Percentiles rank a stretch among this genome's conserved stretches.
phyloP scores from a whole-genome alignment of 805 yeast species.

The Saturnispora halmiae region DNA sequence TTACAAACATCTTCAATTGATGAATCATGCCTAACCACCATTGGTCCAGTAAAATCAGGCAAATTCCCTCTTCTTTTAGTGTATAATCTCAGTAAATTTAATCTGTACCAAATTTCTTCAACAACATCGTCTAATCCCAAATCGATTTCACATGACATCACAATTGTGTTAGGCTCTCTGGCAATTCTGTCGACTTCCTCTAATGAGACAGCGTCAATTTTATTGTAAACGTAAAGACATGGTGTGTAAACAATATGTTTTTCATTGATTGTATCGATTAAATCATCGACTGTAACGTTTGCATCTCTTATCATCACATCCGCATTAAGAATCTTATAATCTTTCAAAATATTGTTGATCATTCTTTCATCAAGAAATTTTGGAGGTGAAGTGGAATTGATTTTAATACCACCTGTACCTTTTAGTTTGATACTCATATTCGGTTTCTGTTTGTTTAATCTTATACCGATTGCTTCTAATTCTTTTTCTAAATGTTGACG shows the following conservation, averaged over 20 bases:
- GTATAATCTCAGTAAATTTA: slow-evolving; percentile 69
- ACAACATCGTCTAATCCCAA: slow-evolving; percentile 81
- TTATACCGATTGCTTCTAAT: slow-evolving; percentile 86
- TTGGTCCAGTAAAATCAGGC: slow-evolving; percentile 81
- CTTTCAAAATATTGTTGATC: slow-evolving; percentile 67
- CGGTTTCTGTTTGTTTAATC: slow-evolving; percentile 76
- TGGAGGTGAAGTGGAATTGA: slow-evolving; percentile 75
- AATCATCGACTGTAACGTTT: slow-evolving; percentile 82
- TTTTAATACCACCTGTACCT: slow-evolving; percentile 85
- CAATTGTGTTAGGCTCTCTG: slow-evolving; percentile 85
- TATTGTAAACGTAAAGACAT: slow-evolving; percentile 89
- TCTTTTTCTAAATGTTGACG: slow-evolving; percentile 79
- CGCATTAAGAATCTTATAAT: slow-evolving; percentile 85
- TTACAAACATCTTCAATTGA: slow-evolving; percentile 84
- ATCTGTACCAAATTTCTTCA: slow-evolving; percentile 88
- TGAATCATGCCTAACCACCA: slow-evolving; percentile 77
- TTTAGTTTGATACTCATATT: slow-evolving; percentile 70
- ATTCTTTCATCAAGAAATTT: slow-evolving; percentile 73
- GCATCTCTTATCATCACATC: slow-evolving; percentile 88
- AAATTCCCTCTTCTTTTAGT: slow-evolving; percentile 79
- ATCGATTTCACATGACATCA: slow-evolving; percentile 84
- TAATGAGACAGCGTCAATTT: slow-evolving; percentile 87
- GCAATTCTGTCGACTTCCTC: slow-evolving; percentile 93
- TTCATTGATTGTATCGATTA: slow-evolving; percentile 84
- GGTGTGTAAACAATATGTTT: slow-evolving; percentile 81